Evolutionary conservation across 176 grass and related monocot genomes (phyloP).

Genomic region (Oryza rufipogon): DNA sequence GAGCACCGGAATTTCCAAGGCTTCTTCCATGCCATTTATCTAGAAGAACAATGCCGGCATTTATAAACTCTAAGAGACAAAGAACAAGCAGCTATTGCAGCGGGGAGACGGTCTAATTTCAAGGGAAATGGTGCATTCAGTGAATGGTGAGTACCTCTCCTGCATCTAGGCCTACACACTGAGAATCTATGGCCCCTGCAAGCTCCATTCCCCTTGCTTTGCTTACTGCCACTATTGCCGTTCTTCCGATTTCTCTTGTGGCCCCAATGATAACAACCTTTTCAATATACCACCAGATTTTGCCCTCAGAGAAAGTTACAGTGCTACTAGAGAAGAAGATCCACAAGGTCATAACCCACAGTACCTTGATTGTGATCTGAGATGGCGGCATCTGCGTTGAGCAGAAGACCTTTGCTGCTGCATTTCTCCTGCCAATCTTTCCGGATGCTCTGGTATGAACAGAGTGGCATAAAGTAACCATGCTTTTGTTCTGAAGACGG

Average conservation of each 20-base stretch:
- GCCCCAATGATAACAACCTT: conserved; percentile 80
- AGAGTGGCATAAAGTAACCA: conserved; percentile 46
- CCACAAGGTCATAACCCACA: neutral
- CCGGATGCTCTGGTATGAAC: conserved; percentile 27
- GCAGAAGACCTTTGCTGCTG: conserved; percentile 44
- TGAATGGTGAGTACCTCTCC: conserved; percentile 55
- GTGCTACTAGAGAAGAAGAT: neutral
- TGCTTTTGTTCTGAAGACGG: conserved; percentile 19
- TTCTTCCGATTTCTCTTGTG: conserved; percentile 72
- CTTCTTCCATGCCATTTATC: conserved; percentile 84
- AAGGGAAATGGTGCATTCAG: neutral
- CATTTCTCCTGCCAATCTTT: conserved; percentile 18
- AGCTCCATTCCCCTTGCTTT: conserved; percentile 83
- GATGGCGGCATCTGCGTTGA: conserved; percentile 56
- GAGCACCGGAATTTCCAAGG: conserved; percentile 85
- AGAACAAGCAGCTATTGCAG: neutral
- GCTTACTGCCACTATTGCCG: conserved; percentile 61
- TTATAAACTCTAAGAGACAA: neutral
- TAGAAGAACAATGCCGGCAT: conserved; percentile 26
- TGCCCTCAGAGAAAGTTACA: conserved; percentile 9
- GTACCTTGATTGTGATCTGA: conserved; percentile 75
- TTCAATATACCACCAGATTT: neutral
- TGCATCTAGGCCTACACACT: conserved; percentile 63
- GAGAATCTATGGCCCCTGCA: conserved; percentile 72
- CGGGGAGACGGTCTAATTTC: neutral